Conservation (phyloP, 352 stramenopile genomes). For the Thraustotheca clavata region DNA sequence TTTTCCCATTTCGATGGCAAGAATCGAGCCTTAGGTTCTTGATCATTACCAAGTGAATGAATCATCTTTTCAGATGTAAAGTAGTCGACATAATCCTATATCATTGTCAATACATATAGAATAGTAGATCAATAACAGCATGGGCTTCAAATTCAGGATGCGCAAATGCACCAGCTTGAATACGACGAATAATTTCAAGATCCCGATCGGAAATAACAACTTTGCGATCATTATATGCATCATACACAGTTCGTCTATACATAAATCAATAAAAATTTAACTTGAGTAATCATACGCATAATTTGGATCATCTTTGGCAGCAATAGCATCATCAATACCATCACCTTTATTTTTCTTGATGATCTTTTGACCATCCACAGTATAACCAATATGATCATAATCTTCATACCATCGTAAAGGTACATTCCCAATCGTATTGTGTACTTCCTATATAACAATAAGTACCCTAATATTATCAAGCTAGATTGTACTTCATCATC, state of each 20-base stretch:
- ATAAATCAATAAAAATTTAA: constrained; percentile 19
- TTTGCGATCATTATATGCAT: constrained; percentile 98
- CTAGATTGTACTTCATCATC: constrained; percentile 85
- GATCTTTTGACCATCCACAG: constrained; percentile 95
- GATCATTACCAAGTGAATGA: constrained; percentile 79
- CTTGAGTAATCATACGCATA: constrained; percentile 67
- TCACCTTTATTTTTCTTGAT: constrained; percentile 88
- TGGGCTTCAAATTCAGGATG: constrained; percentile 90
- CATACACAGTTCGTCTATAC: constrained; percentile 92
- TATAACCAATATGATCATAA: constrained; percentile 99
- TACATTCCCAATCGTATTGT: constrained; percentile 97
- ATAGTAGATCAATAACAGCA: constrained; percentile 25
- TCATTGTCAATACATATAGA: neutral
- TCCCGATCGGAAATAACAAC: constrained; percentile 95
- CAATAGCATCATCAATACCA: constrained; percentile 82
- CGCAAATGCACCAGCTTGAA: constrained; percentile 90
- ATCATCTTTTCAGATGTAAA: constrained; percentile 86
- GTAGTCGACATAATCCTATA: constrained; percentile 77
- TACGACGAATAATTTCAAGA: constrained; percentile 96
- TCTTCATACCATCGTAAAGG: constrained; percentile 99
- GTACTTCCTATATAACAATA: constrained; percentile 50
- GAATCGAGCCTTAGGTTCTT: constrained; percentile 91
- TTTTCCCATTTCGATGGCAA: constrained; percentile 96
- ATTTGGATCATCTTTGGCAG: constrained; percentile 86
- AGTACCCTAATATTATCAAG: neutral